Conservation (phyloP, 352 stramenopile genomes). For the Phytopythium litorale region DNA sequence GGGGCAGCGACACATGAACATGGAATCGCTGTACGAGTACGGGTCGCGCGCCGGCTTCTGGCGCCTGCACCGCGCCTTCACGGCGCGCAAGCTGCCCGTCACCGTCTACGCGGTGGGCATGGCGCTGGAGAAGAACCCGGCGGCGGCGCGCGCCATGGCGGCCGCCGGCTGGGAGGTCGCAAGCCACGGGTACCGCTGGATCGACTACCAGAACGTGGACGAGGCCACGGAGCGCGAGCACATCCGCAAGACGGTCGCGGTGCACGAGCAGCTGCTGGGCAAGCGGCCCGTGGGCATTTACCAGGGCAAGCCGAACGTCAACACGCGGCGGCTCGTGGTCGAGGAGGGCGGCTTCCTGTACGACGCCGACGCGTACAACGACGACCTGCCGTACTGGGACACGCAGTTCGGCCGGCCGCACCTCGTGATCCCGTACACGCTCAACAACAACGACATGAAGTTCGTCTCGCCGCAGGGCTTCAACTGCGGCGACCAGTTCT, state of each 20-base stretch:
- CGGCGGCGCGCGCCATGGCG: slow-evolving; percentile 88
- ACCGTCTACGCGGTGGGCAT: slow-evolving; percentile 95
- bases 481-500: slow-evolving; percentile 92
- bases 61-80: slow-evolving; percentile 92
- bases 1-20: slow-evolving; percentile 87
- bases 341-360: slow-evolving; percentile 95
- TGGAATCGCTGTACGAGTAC: slow-evolving; percentile 97
- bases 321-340: slow-evolving; percentile 89
- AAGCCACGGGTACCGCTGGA: slow-evolving; percentile 94
- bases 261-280: slow-evolving; percentile 89
- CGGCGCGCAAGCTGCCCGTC: slow-evolving; percentile 78
- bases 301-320: slow-evolving; percentile 94
- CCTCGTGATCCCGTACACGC: slow-evolving; percentile 95
- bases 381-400: slow-evolving; percentile 96
- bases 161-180: slow-evolving; percentile 92
- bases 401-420: slow-evolving; percentile 86
- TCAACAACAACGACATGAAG: slow-evolving; percentile 97
- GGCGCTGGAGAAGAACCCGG: slow-evolving; percentile 93
- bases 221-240: slow-evolving; percentile 91
- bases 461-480: slow-evolving; percentile 92
- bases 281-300: slow-evolving; percentile 93
- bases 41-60: slow-evolving; percentile 93
- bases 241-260: slow-evolving; percentile 89
- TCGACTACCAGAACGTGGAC: slow-evolving; percentile 94
- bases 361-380: slow-evolving; percentile 94